Percentiles rank a stretch among this genome's conserved stretches.
These are phyloP conservation scores for Solanum habrochaites DNA, from an alignment of 257 asterid genomes.

Conservation along the genomic window DNA sequence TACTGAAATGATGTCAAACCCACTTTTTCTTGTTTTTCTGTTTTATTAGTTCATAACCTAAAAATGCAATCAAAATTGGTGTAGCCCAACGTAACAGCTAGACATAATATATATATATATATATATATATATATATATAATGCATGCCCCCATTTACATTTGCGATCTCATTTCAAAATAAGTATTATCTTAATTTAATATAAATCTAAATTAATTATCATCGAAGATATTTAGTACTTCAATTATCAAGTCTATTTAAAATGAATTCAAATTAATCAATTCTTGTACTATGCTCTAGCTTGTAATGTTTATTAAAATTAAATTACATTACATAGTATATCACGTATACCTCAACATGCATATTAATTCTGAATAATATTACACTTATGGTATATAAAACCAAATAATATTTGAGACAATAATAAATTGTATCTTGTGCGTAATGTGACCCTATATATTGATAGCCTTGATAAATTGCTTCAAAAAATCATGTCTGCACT, in stretches of 20 bases:
- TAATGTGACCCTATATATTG: background rate
- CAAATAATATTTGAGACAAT: background rate
- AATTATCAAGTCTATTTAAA: background rate
- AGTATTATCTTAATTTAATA: background rate
- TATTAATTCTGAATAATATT: background rate
- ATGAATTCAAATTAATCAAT: background rate
- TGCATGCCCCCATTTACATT: background rate
- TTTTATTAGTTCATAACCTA: background rate
- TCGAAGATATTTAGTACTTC: background rate
- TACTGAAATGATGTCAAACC: conserved; percentile 2
- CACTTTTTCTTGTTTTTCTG: background rate
- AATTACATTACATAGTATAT: background rate
- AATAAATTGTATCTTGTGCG: background rate
- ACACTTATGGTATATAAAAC: background rate
- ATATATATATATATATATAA: background rate
- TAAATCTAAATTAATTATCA: background rate
- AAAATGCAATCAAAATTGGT: background rate
- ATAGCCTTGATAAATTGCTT: background rate
- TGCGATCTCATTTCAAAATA: no score
- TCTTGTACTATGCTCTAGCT: background rate
- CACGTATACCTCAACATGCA: background rate
- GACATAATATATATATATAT: background rate
- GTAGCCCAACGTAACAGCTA: background rate
- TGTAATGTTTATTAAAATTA: background rate
- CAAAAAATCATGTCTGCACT: background rate